Evolutionary conservation across 352 stramenopile species (phyloP).

Genomic region (Globisporangium mamillatum): DNA sequence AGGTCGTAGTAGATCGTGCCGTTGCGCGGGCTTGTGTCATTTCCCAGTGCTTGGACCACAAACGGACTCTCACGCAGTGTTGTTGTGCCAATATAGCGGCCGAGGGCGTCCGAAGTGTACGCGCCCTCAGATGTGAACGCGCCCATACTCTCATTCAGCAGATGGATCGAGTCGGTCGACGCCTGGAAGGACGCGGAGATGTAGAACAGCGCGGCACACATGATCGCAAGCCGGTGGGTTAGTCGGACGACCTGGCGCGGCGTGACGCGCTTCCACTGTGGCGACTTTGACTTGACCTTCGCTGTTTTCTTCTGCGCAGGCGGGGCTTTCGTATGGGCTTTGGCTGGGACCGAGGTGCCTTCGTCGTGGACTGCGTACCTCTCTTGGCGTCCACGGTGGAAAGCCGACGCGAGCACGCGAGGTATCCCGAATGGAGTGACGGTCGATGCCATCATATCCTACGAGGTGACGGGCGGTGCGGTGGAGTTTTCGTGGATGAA

Average conservation of each 20-base stretch:
- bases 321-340: not conserved
- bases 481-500: not conserved
- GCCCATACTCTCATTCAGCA: not conserved
- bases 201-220: slow-evolving; percentile 5
- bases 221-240: slow-evolving; percentile 6
- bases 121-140: not conserved
- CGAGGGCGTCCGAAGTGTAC: slow-evolving; percentile 8
- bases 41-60: slow-evolving; percentile 10
- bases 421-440: not conserved
- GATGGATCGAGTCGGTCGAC: not conserved
- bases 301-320: not conserved
- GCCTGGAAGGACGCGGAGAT: slow-evolving; percentile 3
- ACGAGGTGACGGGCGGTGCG: not conserved
- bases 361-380: not conserved
- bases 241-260: not conserved
- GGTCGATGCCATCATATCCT: not conserved
- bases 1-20: slow-evolving; percentile 5
- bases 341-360: not conserved
- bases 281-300: not conserved
- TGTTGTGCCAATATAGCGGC: not conserved
- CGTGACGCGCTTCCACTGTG: not conserved
- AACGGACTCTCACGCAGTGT: slow-evolving; percentile 19
- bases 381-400: not conserved
- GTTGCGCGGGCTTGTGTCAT: slow-evolving; percentile 14
- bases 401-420: not conserved